These are phyloP conservation scores for Nicotiana benthamiana DNA, from an alignment of 257 asterid genomes.

Conservation along the genomic window DNA sequence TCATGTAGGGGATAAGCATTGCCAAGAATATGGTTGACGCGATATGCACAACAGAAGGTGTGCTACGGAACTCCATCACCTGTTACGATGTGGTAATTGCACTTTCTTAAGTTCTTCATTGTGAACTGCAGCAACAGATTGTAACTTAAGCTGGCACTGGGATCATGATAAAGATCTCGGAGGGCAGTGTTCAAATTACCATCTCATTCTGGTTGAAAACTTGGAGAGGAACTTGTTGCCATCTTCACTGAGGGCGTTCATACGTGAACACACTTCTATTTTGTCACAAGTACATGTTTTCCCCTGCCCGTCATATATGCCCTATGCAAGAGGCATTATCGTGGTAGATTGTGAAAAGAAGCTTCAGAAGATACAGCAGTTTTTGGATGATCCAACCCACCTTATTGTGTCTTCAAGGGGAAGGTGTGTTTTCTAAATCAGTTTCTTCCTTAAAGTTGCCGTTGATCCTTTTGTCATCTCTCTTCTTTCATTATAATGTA, in stretches of 20 bases:
- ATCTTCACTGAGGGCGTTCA: slow-evolving; percentile 27
- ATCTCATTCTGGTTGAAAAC: slow-evolving; percentile 32
- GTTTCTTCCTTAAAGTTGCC: not conserved
- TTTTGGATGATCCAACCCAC: slow-evolving; percentile 37
- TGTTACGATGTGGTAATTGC: slow-evolving; percentile 4
- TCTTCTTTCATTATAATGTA: not conserved
- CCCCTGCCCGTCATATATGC: slow-evolving; percentile 28
- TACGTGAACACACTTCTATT: slow-evolving; percentile 29
- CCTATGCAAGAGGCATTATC: slow-evolving; percentile 44
- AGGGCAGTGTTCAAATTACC: slow-evolving; percentile 16
- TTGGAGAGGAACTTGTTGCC: slow-evolving; percentile 45
- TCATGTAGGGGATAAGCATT: not conserved
- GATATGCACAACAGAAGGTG: slow-evolving; percentile 3
- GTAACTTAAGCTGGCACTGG: not conserved
- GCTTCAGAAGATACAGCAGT: slow-evolving; percentile 26
- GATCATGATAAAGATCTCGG: slow-evolving; percentile 46
- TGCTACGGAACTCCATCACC: slow-evolving; percentile 2
- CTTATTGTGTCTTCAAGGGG: slow-evolving; percentile 48
- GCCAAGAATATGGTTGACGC: not conserved
- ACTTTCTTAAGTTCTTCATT: slow-evolving; percentile 5
- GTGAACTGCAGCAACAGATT: slow-evolving; percentile 11
- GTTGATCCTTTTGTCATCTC: not conserved
- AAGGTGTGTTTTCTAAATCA: slow-evolving; percentile 32
- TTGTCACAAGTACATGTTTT: slow-evolving; percentile 34
- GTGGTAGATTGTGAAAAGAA: slow-evolving; percentile 32